A percentile compares a stretch with the other conserved stretches of the same genome.
Conservation (phyloP, 768 basidiomycete species). For the Pisolithus sp. region DNA sequence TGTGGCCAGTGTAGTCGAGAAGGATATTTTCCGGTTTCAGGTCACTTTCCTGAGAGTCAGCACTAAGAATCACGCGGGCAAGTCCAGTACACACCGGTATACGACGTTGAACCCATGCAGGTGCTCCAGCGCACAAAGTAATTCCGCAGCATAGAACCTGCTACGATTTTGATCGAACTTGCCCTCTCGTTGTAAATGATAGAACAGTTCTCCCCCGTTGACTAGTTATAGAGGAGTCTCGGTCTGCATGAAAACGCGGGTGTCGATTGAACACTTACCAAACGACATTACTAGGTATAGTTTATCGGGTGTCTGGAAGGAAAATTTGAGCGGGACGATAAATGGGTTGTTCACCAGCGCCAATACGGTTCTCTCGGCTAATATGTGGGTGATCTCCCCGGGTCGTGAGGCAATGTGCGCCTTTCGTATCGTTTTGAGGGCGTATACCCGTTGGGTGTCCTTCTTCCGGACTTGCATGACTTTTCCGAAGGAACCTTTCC, state of each 20-base stretch:
- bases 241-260: neutral
- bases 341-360: slow-evolving; percentile 98
- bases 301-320: slow-evolving; percentile 97
- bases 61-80: neutral
- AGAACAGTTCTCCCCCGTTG: slow-evolving; percentile 96
- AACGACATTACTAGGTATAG: slow-evolving; percentile 97
- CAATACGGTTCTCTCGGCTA: slow-evolving; percentile 94
- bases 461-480: slow-evolving; percentile 99
- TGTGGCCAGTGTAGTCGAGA: slow-evolving; percentile 95
- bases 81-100: slow-evolving; percentile 60
- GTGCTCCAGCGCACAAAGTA: slow-evolving; percentile 92
- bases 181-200: slow-evolving; percentile 93
- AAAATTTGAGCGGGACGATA: slow-evolving; percentile 98
- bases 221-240: slow-evolving; percentile 38
- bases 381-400: slow-evolving; percentile 96
- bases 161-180: slow-evolving; percentile 92
- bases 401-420: slow-evolving; percentile 94
- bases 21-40: slow-evolving; percentile 98
- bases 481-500: slow-evolving; percentile 96
- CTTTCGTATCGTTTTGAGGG: slow-evolving; percentile 96
- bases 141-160: slow-evolving; percentile 97
- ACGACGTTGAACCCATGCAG: slow-evolving; percentile 97
- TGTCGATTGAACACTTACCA: slow-evolving; percentile 38
- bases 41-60: slow-evolving; percentile 47
- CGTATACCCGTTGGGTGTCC: slow-evolving; percentile 96